Base-by-base conservation (phyloP, 257 asterid species). In the Fraxinus anomala region DNA sequence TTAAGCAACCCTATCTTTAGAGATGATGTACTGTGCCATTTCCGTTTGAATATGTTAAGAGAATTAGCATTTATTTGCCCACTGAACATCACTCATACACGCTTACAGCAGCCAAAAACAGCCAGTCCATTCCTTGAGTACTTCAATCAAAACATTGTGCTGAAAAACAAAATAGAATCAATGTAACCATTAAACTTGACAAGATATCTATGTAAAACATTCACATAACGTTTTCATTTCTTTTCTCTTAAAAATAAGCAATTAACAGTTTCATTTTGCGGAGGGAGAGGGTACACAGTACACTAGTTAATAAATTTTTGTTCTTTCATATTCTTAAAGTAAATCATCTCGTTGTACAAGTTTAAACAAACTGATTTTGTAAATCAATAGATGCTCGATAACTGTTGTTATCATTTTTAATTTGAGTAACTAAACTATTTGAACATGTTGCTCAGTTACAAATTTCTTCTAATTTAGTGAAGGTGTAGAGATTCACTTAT, bases 11-110 rank as follows among this genome's bases (percentile, higher is more conserved):
- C 92, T 70, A 89, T 76, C 21, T 84, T 86, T 74, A 93, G 82
- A 71, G 98, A 87, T 67, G 99, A 91, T 23, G 85, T 75, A 67
- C 79, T 79, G 36, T 56, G 86, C 84, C 83, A 77, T 80, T 84
- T 91, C 97, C 98, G 89, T 83, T 84, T 91, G 78, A 96, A 93
- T 79, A 92, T 83, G 77, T 88, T 89, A 75, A 87, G 85, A 81
- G 90, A 84, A 73, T 83, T 87, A 77, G 88, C 80, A 80, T 89
- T 87, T 77, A 84, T 89, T 81, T 85, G 89, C 85, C 93, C 92
- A 79, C 95, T 80, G 86, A 93, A 89, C 99, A 93, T 96, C 94
- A 88, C 93, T 90, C 89, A 79, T 80, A 82, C 82, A 82, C 82
- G 72, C 82, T 73, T 81, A 82, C 81, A 73, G 83, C 76, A 88